Evolutionary conservation across 1,284 basidiomycete genomes (phyloP), one percentile per base, ranked within the genome.

Genomic region (Hemileia vastatrix): DNA sequence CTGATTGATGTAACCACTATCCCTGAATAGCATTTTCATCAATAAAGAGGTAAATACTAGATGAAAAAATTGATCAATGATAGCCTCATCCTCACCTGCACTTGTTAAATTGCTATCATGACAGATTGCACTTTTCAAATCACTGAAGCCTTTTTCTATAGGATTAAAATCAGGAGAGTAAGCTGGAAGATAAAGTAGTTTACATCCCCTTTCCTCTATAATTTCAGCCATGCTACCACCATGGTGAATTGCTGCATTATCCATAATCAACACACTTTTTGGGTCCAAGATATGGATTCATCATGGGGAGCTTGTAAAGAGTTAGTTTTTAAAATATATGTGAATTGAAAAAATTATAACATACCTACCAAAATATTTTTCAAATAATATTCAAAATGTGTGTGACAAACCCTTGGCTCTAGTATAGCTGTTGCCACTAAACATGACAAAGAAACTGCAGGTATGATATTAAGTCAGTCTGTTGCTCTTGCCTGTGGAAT

Each of bases 111-210:
- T n/a, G 2, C 3, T 36, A 36, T 54, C 33, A 2, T 13, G 52
- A 15, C 24, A 19, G 8, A 54, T 19, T 3, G 31, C 3, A 3
- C 32, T 19, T 24, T 54, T 54, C n/a, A 32, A 24, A 6, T 36
- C 24, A 54, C 31, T 3, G 50, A 57, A 57, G 18, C 23, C 44
- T 27, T 47, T 48, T 19, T 57, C 55, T 8, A 57, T 57, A 48
- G 55, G 50, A n/a, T 54, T 36, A 3, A 54, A n/a, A 21, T 54
- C 52, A 54, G 52, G 52, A 9, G n/a, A 54, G 31, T 54, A 54
- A 9, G 31, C 31, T 36, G 52, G 31, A 2, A 54, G 18, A 24
- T 54, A 40, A 6, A 54, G 3, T n/a, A 54, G 21, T 6, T n/a
- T 11, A 36, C 52, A 54, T 18, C 52, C 52, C 15, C 43, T 54